Evolutionary conservation across 1,284 basidiomycete genomes (phyloP).

Genomic region (Tylopilus sp.): DNA sequence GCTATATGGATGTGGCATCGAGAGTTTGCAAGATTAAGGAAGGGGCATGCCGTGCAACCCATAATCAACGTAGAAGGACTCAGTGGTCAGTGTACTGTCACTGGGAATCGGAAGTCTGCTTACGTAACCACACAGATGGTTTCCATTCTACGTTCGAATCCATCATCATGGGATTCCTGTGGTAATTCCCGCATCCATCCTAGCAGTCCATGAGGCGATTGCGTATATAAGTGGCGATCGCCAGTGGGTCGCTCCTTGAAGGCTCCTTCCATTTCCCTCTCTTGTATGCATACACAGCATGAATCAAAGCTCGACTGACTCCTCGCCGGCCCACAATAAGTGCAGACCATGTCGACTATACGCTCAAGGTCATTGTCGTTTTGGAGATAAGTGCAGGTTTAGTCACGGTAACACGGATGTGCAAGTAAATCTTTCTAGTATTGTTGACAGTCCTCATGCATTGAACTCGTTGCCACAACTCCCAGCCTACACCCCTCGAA

Average conservation of each 20-base stretch:
- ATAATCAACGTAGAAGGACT: no score
- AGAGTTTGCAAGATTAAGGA: no score
- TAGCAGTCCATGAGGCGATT: not conserved
- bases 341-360: slow-evolving; percentile 31
- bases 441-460: not conserved
- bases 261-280: slow-evolving; percentile 2
- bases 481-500: not conserved
- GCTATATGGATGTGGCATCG: no score
- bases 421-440: slow-evolving; percentile 15
- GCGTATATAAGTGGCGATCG: slow-evolving; percentile 6
- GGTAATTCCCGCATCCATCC: not conserved
- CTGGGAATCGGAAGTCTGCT: no score
- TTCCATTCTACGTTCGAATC: no score
- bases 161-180: no score
- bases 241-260: not conserved
- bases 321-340: not conserved
- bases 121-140: no score
- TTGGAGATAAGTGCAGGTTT: slow-evolving; percentile 36
- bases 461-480: slow-evolving; percentile 3
- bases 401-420: slow-evolving; percentile 22
- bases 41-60: no score
- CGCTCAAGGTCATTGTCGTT: slow-evolving; percentile 36
- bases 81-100: no score
- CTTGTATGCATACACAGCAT: slow-evolving; percentile 12
- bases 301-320: slow-evolving; percentile 13